Evolutionary conservation across 202 grass and related monocot species (phyloP), one percentile per base, ranked within the genome.

Genomic region (Alloteropsis angusta): DNA sequence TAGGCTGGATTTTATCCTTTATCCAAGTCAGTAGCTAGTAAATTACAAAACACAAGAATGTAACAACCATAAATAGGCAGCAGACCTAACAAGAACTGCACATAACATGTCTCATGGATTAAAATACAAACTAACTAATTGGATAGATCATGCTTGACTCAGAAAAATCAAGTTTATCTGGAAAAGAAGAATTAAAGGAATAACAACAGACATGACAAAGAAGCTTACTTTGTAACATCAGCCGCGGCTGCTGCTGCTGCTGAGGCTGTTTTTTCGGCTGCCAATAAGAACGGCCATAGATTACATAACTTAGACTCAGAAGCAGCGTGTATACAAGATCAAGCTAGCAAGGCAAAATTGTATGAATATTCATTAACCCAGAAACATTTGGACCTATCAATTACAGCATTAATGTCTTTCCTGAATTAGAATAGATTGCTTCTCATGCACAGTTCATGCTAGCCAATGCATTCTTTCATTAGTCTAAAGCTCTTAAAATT

Each of bases 191-290:
- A 72, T 21, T 52, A 77, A 89, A 60, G 66, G 53, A 55, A 75
- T 4, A 79, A 61, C 12, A 65, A 81, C n/a, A 67, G 39, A 73
- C 44, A 57, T 84, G 59, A 48, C 41, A 76, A 65, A 72, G 61
- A 41, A 58, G 12, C 83, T 72, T 91, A 99, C 96, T 99, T 99
- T 68, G 96, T 96, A 91, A 86, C 83, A 73, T 99, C 92, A 65
- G 92, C 87, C 64, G 93, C 86, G 56, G 86, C 87, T 48, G 94
- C 87, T 55, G 90, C 87, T 55, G 90, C 90, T 79, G 85, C 84
- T 42, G 86, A 83, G 67, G 80, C 65, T 45, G 83, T 80, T 71
- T 83, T 82, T 89, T 91, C 86, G 72, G 76, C 84, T 89, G 76
- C 78, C 37, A 78, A 84, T 76, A 86, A 69, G 48, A 37, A 85